phyloP scores from a whole-genome alignment of 768 basidiomycete species.

The Rhizopogon vinicolor region DNA sequence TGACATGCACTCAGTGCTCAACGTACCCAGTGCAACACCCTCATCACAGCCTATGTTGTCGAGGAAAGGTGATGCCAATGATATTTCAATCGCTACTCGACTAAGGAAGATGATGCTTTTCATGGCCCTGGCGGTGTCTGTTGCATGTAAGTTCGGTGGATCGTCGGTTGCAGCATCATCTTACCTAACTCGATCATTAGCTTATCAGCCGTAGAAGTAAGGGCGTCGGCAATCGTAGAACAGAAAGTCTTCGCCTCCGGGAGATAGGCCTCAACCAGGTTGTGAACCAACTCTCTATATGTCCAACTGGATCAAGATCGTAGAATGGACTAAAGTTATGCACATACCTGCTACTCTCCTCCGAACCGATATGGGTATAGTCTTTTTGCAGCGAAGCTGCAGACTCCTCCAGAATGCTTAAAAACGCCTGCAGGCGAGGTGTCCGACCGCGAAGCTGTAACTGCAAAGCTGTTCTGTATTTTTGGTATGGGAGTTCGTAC shows the following conservation, averaged over 20 bases:
- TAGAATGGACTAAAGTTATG: not conserved
- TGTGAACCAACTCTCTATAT: constrained; percentile 35
- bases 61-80: constrained; percentile 39
- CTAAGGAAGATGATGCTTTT: constrained; percentile 42
- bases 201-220: constrained; percentile 34
- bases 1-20: not conserved
- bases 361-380: constrained; percentile 38
- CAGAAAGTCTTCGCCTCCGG: constrained; percentile 49
- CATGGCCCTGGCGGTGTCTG: constrained; percentile 15
- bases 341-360: constrained; percentile 41
- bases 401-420: constrained; percentile 56
- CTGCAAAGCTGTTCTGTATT: constrained; percentile 56
- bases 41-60: constrained; percentile 38
- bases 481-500: constrained; percentile 47
- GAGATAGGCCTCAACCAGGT: constrained; percentile 42
- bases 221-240: constrained; percentile 32
- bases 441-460: constrained; percentile 66
- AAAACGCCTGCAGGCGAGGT: constrained; percentile 50
- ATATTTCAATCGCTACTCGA: constrained; percentile 45
- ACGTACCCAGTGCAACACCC: constrained; percentile 32
- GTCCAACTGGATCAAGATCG: constrained; percentile 2
- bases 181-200: constrained; percentile 31
- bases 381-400: constrained; percentile 58
- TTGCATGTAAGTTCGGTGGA: constrained; percentile 5
- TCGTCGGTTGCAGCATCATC: constrained; percentile 7